Evolutionary conservation across 495 filamentous ascomycete genomes (phyloP), one percentile per base, ranked within the genome.

Genomic region (Penicillium fimorum): DNA sequence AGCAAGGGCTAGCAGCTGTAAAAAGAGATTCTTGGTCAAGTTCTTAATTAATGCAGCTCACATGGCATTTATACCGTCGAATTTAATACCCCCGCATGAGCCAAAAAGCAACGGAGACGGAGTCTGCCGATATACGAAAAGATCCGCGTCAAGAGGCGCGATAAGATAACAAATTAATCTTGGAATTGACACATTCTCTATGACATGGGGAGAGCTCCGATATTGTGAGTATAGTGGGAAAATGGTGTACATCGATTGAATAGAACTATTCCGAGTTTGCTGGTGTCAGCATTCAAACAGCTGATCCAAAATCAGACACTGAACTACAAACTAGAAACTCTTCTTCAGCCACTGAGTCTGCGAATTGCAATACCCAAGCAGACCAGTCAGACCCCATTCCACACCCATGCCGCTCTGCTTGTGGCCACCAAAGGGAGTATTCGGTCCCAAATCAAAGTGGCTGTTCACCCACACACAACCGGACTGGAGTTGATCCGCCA

Each of bases 351-450:
- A 54, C 52, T 38, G 52, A 12, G 57, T 69, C 69, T 85, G 78
- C n/a, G 79, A 76, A 51, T 87, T 84, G 47, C 73, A 76, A 62
- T 83, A 88, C n/a, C 71, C 70, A 55, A 83, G 67, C 58, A 87
- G 59, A 2, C 86, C 86, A 50, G 78, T 76, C 53, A 75, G 70
- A 2, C 82, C 81, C 71, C 83, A 82, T 68, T 88, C 87, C 17
- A 80, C 80, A 4, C 86, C 86, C 54, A 87, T 80, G 1, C 87
- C 87, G 55, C 77, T 82, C 57, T 85, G 76, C 76, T 89, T 88
- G 65, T 83, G 79, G 15, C 86, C 87, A 15, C 73, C 79, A 62
- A 88, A 88, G 47, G 79, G 80, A 1, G 76, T 80, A 55, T 76
- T 76, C 18, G 80, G 79, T 13, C 65, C 72, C 0, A 75, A 69